Evolutionary conservation across 2,329 filamentous ascomycete species (phyloP).

Genomic region (Lasiodiplodia hormozganensis): DNA sequence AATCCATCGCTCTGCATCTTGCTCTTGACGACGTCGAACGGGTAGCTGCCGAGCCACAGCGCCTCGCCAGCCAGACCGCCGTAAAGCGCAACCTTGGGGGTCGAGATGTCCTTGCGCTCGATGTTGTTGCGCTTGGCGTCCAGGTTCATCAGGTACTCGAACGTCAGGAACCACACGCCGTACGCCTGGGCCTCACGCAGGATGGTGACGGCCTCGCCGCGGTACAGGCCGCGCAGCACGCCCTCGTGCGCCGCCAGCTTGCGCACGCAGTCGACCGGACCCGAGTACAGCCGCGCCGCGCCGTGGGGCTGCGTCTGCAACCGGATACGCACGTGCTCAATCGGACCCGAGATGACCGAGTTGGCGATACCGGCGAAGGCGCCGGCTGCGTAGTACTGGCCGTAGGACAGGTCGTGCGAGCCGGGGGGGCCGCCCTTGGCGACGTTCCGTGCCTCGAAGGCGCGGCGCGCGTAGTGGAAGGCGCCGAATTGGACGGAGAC

Average conservation of each 20-base stretch:
- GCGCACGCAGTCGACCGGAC: constrained; percentile 87
- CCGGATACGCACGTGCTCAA: constrained; percentile 96
- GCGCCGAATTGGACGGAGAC: constrained; percentile 96
- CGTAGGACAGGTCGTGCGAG: constrained; percentile 68
- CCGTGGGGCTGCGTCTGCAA: constrained; percentile 97
- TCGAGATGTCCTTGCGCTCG: constrained; percentile 77
- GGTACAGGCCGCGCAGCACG: constrained; percentile 77
- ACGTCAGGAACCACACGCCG: constrained; percentile 92
- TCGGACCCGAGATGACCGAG: constrained; percentile 84
- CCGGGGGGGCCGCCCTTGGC: constrained; percentile 41
- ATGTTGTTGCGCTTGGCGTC: constrained; percentile 81
- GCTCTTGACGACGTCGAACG: constrained; percentile 97
- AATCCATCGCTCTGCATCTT: constrained; percentile 99
- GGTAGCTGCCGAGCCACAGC: constrained; percentile 92
- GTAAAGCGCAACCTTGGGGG: constrained; percentile 87
- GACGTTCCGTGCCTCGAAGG: constrained; percentile 78
- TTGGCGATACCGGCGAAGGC: constrained; percentile 94
- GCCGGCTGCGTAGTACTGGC: constrained; percentile 87
- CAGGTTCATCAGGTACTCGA: constrained; percentile 94
- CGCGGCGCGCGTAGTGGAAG: constrained; percentile 90
- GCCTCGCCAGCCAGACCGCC: constrained; percentile 93
- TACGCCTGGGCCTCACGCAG: constrained; percentile 93
- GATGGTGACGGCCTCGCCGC: constrained; percentile 85
- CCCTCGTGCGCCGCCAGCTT: constrained; percentile 77
- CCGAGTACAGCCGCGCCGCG: constrained; percentile 75